Base-by-base conservation (phyloP, 192 early-diverging fungal species). In the Rhizophlyctis rosea region DNA sequence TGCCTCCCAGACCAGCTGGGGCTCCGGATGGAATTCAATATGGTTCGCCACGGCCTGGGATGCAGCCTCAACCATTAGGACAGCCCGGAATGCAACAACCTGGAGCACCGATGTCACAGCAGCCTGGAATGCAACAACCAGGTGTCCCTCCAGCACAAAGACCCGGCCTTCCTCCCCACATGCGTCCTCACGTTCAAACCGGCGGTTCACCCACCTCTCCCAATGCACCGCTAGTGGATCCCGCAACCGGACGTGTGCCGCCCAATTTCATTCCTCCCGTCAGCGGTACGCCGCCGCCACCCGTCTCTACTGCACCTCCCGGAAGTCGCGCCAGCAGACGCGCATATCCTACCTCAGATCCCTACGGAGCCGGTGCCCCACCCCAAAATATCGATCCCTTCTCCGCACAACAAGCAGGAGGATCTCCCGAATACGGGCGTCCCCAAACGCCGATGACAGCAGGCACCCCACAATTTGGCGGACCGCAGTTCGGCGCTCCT, bases 221-320 rank as follows among this genome's bases (percentile, higher is more conserved):
- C 44, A 47, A n/a, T 11, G 44, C n/a, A 14, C 44, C 44, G n/a
- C 13, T n/a, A 11, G n/a, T 14, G 44, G 11, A 47, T n/a, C n/a
- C 44, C n/a, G 44, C 44, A 48, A 32, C 31, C 7, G 39, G 23
- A 48, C 18, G 59, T 27, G 13, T 60, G 59, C 59, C 59, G 24
- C 13, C 59, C 23, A 60, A 60, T 32, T 67, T 36, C 36, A 67
- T 67, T n/a, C 65, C 65, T 24, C 65, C 65, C 4, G 32, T 67
- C 13, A 35, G 25, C 29, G 68, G 68, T 16, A 59, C 61, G 3
- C 68, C 68, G n/a, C 68, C 68, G 0, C 61, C 61, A 24, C 56
- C 68, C 5, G 68, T 23, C 16, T 61, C 67, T 29, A 39, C 23
- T 1, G 56, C 56, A 50, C 68, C 68, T 44, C 61, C 68, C 5